Base-by-base conservation (phyloP, 495 filamentous ascomycete genomes). In the Hapsidospora chrysogenum region DNA sequence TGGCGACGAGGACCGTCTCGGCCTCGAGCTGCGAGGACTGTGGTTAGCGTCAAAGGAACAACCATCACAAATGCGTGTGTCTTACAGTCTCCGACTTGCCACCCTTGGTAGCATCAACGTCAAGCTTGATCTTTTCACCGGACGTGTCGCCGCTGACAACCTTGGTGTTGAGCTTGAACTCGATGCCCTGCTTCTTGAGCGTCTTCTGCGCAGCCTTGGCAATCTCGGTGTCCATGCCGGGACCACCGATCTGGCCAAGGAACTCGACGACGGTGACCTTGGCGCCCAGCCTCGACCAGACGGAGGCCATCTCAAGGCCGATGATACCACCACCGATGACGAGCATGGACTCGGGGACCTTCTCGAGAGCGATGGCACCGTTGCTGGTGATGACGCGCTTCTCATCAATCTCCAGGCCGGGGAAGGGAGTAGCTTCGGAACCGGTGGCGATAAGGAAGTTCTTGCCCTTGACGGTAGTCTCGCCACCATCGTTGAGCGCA, bases 321-420 rank as follows among this genome's bases (percentile, higher is more conserved):
- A 97, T 97, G 56, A 97, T 97, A 56, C 89, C 89, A 55, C 89
- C 89, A 44, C 89, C 89, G 48, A 97, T 96, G 43, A 97, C 89
- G 41, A 87, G 64, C 84, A 97, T 80, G 70, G 85, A 92, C 74
- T 95, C 85, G 29, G 89, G 89, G 20, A 96, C 81, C 67, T 92
- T 68, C 43, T 80, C 62, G 29, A 97, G 68, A 15, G 82, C 67
- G 51, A 97, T 78, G 46, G 89, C 89, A 45, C 89, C 89, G 28
- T 89, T 96, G 65, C 83, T 92, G 43, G 85, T 93, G 52, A 97
- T 68, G 48, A 97, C 81, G 63, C 79, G 79, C 76, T 94, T 81
- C 73, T 97, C 89, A 49, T 97, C 92, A 48, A 97, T 84, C 44
- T 80, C 78, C 41, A 97, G 68, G 27, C 89, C 89, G 39, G 89